Evolutionary conservation across 352 stramenopile species (phyloP), one percentile per base, ranked within the genome.

Genomic region (Pythium monospermum): DNA sequence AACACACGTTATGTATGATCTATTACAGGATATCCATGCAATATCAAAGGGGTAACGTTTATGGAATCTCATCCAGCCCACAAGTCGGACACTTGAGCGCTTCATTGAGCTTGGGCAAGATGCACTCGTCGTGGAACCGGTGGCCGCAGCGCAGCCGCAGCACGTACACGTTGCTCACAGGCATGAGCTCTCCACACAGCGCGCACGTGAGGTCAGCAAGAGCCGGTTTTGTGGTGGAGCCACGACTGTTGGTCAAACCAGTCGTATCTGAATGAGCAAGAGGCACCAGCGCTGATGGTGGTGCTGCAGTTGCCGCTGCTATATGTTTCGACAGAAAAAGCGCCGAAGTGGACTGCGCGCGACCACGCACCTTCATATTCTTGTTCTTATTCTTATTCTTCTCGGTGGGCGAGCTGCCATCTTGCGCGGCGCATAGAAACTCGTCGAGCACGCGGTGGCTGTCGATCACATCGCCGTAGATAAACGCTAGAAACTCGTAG

Each of bases 91-190:
- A 90, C 25, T 63, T 32, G 33, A 86, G 64, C 8, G 38, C 45
- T 45, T 80, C 62, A 46, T 87, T 90, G 32, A 87, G 61, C 52
- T 78, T 83, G 19, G 61, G 52, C 2, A 85, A 53, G 25, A 82
- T 66, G 54, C 76, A 86, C 44, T 86, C 73, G 57, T 90, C 76
- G 58, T 90, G 76, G 59, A 87, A 87, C 21, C 68, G 61, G 35
- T 87, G 76, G 25, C 73, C 76, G 31, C 76, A 90, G n/a, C 19
- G 38, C 12, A 90, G 38, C 16, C 57, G 69, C 53, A 68, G 71
- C 32, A 76, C 63, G 37, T 76, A 69, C 21, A 57, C 13, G 28
- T 53, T 37, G 26, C 56, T 57, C 6, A 49, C 36, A 6, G 55
- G 41, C 55, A 62, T 13, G 3, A 31, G 12, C 4, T 63, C 23